A percentile compares a stretch with the other conserved stretches of the same genome.
Evolutionary conservation across 129 eudicot genomes (phyloP).

Genomic region (Flaveria ramosissima): DNA sequence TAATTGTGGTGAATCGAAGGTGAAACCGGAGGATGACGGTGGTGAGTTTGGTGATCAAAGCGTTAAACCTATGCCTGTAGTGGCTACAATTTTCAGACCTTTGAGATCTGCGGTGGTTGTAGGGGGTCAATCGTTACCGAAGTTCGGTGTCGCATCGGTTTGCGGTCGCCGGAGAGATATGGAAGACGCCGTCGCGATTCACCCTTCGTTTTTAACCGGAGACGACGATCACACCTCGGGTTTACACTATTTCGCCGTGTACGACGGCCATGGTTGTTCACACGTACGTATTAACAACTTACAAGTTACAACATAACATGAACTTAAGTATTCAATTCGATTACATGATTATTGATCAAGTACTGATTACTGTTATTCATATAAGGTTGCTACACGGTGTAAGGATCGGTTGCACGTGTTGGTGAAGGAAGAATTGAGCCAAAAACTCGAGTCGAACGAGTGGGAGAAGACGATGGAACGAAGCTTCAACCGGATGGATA

Average conservation of each 20-base stretch:
- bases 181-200: conserved; percentile 86
- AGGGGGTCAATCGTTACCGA: conserved; percentile 33
- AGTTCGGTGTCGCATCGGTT: conserved; percentile 71
- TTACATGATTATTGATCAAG: not conserved
- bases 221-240: conserved; percentile 24
- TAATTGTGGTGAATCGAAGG: conserved; percentile 11
- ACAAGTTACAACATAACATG: no score
- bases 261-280: conserved; percentile 93
- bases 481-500: conserved; percentile 76
- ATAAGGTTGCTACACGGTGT: conserved; percentile 67
- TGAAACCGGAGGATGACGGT: conserved; percentile 2
- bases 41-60: not conserved
- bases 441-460: conserved; percentile 25
- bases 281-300: conserved; percentile 47
- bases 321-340: no score
- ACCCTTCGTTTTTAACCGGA: conserved; percentile 51
- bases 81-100: conserved; percentile 34
- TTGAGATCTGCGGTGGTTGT: conserved; percentile 21
- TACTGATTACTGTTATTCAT: not conserved
- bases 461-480: conserved; percentile 67
- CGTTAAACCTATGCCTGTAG: conserved; percentile 12
- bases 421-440: conserved; percentile 56
- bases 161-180: conserved; percentile 84
- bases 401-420: conserved; percentile 69
- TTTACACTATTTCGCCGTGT: conserved; percentile 70